These are phyloP conservation scores for Nicotiana noctiflora DNA, from an alignment of 257 asterid species.

Conservation along the genomic window DNA sequence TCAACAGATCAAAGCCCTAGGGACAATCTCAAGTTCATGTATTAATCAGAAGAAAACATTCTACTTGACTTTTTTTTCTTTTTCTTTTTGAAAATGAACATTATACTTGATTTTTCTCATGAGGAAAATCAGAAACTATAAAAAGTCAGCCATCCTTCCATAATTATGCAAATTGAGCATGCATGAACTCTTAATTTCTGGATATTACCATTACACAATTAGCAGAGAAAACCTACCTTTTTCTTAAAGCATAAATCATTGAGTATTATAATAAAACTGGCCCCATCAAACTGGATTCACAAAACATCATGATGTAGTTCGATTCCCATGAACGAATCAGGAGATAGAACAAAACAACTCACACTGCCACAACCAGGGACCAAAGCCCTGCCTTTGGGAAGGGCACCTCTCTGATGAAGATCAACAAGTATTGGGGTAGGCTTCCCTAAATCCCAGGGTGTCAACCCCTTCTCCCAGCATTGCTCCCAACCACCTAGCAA, in stretches of 20 bases:
- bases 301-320: background rate
- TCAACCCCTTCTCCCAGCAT: slow-evolving; percentile 69
- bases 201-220: background rate
- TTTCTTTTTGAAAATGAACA: too few relatives aligned
- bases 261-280: background rate
- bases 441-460: slow-evolving; percentile 88
- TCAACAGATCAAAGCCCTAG: too few relatives aligned
- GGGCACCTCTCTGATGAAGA: slow-evolving; percentile 50
- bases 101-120: background rate
- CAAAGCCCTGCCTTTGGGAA: slow-evolving; percentile 75
- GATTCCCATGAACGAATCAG: background rate
- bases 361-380: slow-evolving; percentile 92
- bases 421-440: slow-evolving; percentile 74
- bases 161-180: background rate
- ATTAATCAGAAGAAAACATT: too few relatives aligned
- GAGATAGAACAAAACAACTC: slow-evolving; percentile 16
- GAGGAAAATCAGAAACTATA: background rate
- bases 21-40: too few relatives aligned
- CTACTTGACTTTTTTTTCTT: too few relatives aligned
- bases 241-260: background rate
- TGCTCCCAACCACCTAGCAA: slow-evolving; percentile 64
- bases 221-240: background rate
- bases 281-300: background rate
- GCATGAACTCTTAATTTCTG: background rate
- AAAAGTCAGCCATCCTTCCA: background rate